A percentile compares a stretch with the other conserved stretches of the same genome.
These are phyloP conservation scores for Microascus cirrosus DNA, from an alignment of 2,329 filamentous ascomycete genomes.

Conservation along the genomic window DNA sequence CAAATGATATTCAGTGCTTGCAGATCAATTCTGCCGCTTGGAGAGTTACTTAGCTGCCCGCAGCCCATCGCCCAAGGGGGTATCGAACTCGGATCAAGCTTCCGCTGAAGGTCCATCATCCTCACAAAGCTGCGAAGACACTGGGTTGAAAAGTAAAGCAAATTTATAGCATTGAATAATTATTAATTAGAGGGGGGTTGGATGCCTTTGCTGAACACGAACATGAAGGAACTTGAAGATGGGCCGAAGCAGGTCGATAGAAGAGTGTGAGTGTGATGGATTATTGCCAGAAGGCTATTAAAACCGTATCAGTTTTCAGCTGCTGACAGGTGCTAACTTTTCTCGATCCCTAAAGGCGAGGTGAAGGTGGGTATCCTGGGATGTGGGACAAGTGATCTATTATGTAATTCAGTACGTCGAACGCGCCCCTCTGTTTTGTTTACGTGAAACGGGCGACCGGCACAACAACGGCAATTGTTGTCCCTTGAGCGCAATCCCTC, in stretches of 20 bases:
- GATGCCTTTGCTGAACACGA: too few species aligned
- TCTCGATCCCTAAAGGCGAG: too few species aligned
- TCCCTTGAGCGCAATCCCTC: background rate
- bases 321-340: too few species aligned
- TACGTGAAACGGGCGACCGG: background rate
- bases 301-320: too few species aligned
- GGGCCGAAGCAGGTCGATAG: too few species aligned
- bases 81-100: background rate
- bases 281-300: too few species aligned
- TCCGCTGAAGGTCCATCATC: background rate
- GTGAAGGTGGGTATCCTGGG: too few species aligned
- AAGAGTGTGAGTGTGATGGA: background rate
- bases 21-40: background rate
- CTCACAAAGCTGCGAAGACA: background rate
- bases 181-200: too few species aligned
- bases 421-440: slow-evolving; percentile 4
- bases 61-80: background rate
- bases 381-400: background rate
- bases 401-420: background rate
- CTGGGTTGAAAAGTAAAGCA: background rate
- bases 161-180: background rate
- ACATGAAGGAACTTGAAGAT: background rate
- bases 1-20: background rate
- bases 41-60: background rate
- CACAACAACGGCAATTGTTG: background rate